Conservation (phyloP, 129 eudicot species). For the Ambrosia trifida region DNA sequence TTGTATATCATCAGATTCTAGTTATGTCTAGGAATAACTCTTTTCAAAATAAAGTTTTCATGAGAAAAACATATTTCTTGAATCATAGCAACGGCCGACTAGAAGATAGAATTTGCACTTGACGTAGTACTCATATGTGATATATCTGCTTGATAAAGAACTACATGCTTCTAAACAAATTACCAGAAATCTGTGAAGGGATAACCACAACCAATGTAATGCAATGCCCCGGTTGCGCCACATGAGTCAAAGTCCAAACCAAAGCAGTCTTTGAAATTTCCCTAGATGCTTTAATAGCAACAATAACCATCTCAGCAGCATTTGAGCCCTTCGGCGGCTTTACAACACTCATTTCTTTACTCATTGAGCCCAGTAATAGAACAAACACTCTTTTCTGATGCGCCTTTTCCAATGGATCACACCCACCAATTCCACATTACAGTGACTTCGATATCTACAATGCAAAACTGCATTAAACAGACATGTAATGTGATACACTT, state of each 20-base stretch:
- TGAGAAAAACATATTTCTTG: background rate
- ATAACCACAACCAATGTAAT: slow-evolving; percentile 75
- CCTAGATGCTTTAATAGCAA: slow-evolving; percentile 89
- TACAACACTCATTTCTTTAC: slow-evolving; percentile 47
- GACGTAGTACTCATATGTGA: background rate
- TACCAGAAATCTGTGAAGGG: slow-evolving; percentile 76
- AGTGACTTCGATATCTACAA: slow-evolving; percentile 7
- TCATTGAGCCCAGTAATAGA: slow-evolving; percentile 45
- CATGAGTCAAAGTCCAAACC: slow-evolving; percentile 96
- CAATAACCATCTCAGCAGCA: slow-evolving; percentile 65
- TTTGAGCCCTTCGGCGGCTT: slow-evolving; percentile 49
- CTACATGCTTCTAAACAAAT: slow-evolving; percentile 7
- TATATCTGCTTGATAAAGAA: background rate
- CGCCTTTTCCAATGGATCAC: slow-evolving; percentile 10
- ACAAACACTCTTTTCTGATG: slow-evolving; percentile 2
- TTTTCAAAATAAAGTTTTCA: background rate
- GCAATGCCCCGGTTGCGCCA: slow-evolving; percentile 95
- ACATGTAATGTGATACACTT: background rate
- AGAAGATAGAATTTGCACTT: background rate
- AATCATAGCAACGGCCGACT: background rate
- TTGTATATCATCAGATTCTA: background rate
- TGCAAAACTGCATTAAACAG: slow-evolving; percentile 15
- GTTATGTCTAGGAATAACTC: background rate
- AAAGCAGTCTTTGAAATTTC: slow-evolving; percentile 82
- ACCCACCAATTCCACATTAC: slow-evolving; percentile 19